Conservation (phyloP, 495 filamentous ascomycete species). For the Physcia stellaris region DNA sequence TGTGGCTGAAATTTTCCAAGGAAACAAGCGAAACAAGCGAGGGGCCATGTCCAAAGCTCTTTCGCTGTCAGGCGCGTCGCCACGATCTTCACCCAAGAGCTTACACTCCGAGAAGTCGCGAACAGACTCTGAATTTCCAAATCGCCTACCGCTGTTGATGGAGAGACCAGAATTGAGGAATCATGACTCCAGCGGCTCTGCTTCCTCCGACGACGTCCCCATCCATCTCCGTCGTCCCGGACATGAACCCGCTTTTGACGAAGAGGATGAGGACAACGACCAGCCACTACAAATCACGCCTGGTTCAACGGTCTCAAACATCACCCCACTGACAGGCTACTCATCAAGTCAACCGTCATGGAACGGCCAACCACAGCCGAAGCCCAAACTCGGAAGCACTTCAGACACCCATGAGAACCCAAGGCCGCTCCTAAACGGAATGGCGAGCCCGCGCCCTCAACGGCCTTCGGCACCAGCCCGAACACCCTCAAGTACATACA, state of each 20-base stretch:
- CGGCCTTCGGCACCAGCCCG: constrained; percentile 47
- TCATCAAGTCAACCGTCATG: constrained; percentile 17
- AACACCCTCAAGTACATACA: constrained; percentile 60
- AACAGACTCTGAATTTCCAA: too few species aligned
- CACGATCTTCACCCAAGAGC: too few species aligned
- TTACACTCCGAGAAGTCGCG: too few species aligned
- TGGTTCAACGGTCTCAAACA: constrained; percentile 17
- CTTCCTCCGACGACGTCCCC: constrained; percentile 44
- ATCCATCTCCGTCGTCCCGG: constrained; percentile 30
- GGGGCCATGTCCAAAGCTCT: too few species aligned
- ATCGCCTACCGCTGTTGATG: constrained; percentile 23
- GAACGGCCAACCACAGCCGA: constrained; percentile 11
- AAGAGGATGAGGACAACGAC: constrained; percentile 25
- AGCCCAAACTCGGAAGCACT: constrained; percentile 17
- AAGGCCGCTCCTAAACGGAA: constrained; percentile 7
- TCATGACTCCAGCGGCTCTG: constrained; percentile 52
- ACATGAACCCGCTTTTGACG: constrained; percentile 29
- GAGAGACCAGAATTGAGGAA: constrained; percentile 38
- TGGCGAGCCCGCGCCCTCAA: constrained; percentile 29
- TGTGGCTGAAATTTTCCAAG: too few species aligned
- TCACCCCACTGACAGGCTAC: constrained; percentile 18
- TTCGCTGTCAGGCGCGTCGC: too few species aligned
- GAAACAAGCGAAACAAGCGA: too few species aligned
- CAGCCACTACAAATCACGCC: constrained; percentile 29
- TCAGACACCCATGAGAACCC: constrained; percentile 12